Evolutionary conservation across 495 filamentous ascomycete genomes (phyloP), one percentile per base, ranked within the genome.

Genomic region (Neurospora sp.): DNA sequence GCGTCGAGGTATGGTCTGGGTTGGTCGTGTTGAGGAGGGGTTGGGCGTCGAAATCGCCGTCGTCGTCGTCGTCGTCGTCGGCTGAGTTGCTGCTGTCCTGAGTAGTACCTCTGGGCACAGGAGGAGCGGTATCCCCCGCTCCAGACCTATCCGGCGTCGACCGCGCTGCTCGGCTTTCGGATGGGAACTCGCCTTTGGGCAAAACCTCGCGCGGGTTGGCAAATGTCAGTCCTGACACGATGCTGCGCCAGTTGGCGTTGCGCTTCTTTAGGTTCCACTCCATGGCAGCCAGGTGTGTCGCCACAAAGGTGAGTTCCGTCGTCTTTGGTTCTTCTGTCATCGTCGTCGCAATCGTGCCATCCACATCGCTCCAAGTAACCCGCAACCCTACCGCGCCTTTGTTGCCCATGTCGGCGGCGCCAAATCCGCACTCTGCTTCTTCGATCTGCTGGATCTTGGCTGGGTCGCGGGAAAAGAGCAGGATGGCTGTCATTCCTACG

Each of bases 321-420:
- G 84, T 83, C 42, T 84, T 79, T 5, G 78, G 75, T 7, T 72
- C 35, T 20, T 70, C 78, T 2, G 65, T 41, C 3, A 39, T 8
- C 4, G 35, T 27, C 0, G 18, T 48, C 0, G 18, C 39, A 8
- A 16, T 22, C 20, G 27, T 53, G 18, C 42, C 42, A n/a, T 45
- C 8, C 42, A 44, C 42, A 22, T 72, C 70, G 31, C 68, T 72
- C 70, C 79, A 91, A 2, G 86, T 86, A 70, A 97, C 78, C 40
- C 93, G 84, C 40, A 94, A 85, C 0, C 92, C 96, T 7, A 96
- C 93, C 9, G 93, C 94, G 35, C 94, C 96, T 78, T 99, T 99
- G 77, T 97, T 97, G 5, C 94, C 94, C 93, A 97, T 96, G 40
- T 92, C 90, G 71, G 88, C 88, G 3, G 94, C 69, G 2, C 96